phyloP scores from a whole-genome alignment of 169 alveolate genomes.

The Plasmodium gonderi region DNA sequence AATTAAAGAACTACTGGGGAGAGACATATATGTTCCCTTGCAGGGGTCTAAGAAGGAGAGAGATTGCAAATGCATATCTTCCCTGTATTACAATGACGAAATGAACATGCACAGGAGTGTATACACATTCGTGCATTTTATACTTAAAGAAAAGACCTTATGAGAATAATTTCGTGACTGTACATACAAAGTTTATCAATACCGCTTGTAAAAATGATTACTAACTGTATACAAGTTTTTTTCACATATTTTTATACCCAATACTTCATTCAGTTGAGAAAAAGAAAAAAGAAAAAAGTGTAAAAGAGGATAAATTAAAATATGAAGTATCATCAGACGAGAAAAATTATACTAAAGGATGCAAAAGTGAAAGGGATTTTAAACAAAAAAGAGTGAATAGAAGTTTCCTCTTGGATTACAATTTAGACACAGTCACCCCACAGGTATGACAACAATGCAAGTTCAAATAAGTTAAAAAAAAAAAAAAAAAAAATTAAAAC shows the following conservation, averaged over 20 bases:
- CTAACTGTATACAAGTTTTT: too few relatives aligned
- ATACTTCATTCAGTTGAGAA: slow-evolving; percentile 3
- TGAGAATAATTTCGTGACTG: too few relatives aligned
- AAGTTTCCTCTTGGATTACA: slow-evolving; percentile 6
- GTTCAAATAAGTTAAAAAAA: background rate
- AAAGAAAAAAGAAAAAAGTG: background rate
- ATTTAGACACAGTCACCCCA: slow-evolving; percentile 1
- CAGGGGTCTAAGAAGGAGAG: too few relatives aligned
- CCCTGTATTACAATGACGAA: too few relatives aligned
- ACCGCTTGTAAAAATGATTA: too few relatives aligned
- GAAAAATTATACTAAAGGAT: slow-evolving; percentile 17
- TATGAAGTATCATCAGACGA: background rate
- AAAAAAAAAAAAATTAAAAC: background rate
- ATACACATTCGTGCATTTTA: background rate
- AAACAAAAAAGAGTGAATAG: background rate
- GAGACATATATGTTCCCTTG: too few relatives aligned
- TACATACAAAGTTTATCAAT: too few relatives aligned
- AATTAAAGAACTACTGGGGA: background rate
- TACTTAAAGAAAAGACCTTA: background rate
- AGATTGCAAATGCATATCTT: too few relatives aligned
- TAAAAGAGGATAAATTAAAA: background rate
- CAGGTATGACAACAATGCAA: slow-evolving; percentile 7
- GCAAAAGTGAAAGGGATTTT: slow-evolving; percentile 4
- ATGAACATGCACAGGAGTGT: too few relatives aligned
- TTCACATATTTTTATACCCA: background rate